Base-by-base conservation (phyloP, 2,329 filamentous ascomycete genomes). In the Parascedosporium putredinis region DNA sequence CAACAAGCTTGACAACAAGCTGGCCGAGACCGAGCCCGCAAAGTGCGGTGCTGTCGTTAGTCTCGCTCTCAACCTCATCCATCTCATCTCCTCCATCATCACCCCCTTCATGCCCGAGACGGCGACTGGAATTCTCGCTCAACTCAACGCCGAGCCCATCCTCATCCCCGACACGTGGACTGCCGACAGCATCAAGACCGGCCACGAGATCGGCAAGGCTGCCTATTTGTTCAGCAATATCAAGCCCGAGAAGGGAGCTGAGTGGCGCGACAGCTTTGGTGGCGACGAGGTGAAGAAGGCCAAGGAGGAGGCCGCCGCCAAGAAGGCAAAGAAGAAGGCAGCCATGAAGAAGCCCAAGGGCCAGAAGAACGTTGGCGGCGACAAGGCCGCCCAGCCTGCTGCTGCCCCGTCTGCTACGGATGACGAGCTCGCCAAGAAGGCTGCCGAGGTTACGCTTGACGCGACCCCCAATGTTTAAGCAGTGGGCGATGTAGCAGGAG, bases 31-130 rank as follows among this genome's bases (percentile, higher is more conserved):
- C 29, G 65, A 78, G 56, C 76, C 76, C 0, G 73, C 72, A 46
- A 73, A 74, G 31, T 78, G 74, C 52, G 67, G 70, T 31, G 71
- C 73, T 5, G 75, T 80, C n/a, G 74, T 95, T 49, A 85, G 87
- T 50, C 72, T 89, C n/a, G 87, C 84, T 1, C 73, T 95, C 53
- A 94, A 94, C 68, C 79, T 90, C 55, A 81, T 91, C 49, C 81
- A 91, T 61, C 81, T 96, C 27, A 75, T 95, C 45, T 86, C 89
- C 20, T 83, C 80, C 49, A 70, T 95, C 40, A 78, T 90, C 51
- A 79, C 81, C 48, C 90, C 90, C 0, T 96, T 91, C 68, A 87
- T 96, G 74, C 89, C 88, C 36, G 76, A 76, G n/a, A 90, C 85
- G 7, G 75, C 85, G 3, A 75, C 75, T 52, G 79, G 80, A 27